Conservation (phyloP, 2,329 filamentous ascomycete genomes). For the Fonsecaea pedrosoi region DNA sequence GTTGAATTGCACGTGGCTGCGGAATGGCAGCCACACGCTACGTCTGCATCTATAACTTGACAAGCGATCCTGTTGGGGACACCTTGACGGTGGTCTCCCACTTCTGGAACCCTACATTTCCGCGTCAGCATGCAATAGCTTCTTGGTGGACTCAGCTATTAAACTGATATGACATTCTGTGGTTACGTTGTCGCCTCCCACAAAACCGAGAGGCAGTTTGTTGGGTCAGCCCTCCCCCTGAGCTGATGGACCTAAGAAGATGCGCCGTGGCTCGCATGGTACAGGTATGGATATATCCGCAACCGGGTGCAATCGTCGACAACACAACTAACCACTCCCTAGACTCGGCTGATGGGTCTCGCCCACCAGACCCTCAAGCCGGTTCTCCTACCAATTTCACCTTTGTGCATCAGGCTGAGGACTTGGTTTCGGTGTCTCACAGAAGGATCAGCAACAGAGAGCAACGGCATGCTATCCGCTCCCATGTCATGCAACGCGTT, state of each 20-base stretch:
- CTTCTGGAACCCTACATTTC: not conserved
- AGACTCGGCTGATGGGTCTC: slow-evolving; percentile 33
- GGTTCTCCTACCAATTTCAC: slow-evolving; percentile 43
- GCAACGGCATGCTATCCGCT: slow-evolving; percentile 50
- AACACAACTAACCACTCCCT: slow-evolving; percentile 14
- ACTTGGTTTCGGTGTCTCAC: slow-evolving; percentile 42
- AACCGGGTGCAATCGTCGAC: not conserved
- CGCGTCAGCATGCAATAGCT: slow-evolving; percentile 7
- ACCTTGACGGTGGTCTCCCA: not conserved
- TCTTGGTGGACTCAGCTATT: not conserved
- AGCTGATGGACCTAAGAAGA: slow-evolving; percentile 29
- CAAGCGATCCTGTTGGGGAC: not conserved
- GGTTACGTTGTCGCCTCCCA: not conserved
- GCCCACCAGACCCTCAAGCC: slow-evolving; percentile 35
- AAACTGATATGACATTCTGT: not conserved
- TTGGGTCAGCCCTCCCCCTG: not conserved
- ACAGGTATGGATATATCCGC: slow-evolving; percentile 21
- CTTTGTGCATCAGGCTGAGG: slow-evolving; percentile 52
- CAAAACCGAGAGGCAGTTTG: not conserved
- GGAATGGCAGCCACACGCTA: slow-evolving; percentile 1
- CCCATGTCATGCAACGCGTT: slow-evolving; percentile 54
- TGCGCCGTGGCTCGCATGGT: slow-evolving; percentile 23
- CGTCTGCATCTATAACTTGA: not conserved
- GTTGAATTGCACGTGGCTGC: not conserved
- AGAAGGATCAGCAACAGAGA: slow-evolving; percentile 49